Conservation (phyloP, 163 green algal genomes). For the Smithsoniella earleae region DNA sequence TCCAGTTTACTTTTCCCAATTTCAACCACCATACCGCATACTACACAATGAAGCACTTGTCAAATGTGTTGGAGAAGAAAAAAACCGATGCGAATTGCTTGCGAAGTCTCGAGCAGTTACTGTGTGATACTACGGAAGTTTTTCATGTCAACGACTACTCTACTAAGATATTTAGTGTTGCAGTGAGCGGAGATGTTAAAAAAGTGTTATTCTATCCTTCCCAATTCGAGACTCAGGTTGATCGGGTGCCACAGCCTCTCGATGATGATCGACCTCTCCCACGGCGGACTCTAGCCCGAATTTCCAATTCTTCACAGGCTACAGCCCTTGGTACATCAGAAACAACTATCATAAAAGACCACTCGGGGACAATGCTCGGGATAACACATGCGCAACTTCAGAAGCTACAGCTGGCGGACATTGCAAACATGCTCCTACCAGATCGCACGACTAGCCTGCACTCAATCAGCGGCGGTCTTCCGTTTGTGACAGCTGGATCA, state of each 20-base stretch:
- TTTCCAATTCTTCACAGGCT: neutral
- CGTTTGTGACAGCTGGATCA: neutral
- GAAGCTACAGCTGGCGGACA: constrained; percentile 29
- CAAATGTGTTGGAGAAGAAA: neutral
- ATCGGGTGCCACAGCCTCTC: neutral
- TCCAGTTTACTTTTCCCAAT: neutral
- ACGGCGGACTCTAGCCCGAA: constrained; percentile 9
- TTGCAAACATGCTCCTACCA: constrained; percentile 23
- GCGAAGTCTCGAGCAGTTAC: neutral
- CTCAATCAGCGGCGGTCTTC: neutral
- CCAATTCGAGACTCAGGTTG: neutral
- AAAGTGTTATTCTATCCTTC: constrained; percentile 10
- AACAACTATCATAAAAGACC: too few species aligned
- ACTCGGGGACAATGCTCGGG: neutral
- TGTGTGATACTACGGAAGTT: neutral
- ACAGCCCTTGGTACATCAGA: neutral
- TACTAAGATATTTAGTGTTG: neutral
- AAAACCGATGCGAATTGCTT: neutral
- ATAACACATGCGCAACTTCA: constrained; percentile 25
- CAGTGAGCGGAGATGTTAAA: neutral
- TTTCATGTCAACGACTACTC: neutral
- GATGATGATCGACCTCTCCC: constrained; percentile 20
- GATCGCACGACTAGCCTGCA: constrained; percentile 18
- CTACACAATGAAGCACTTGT: neutral
- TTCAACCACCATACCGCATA: neutral